phyloP scores from a whole-genome alignment of 2,329 filamentous ascomycete species.

The Colletotrichum orchidophilum region DNA sequence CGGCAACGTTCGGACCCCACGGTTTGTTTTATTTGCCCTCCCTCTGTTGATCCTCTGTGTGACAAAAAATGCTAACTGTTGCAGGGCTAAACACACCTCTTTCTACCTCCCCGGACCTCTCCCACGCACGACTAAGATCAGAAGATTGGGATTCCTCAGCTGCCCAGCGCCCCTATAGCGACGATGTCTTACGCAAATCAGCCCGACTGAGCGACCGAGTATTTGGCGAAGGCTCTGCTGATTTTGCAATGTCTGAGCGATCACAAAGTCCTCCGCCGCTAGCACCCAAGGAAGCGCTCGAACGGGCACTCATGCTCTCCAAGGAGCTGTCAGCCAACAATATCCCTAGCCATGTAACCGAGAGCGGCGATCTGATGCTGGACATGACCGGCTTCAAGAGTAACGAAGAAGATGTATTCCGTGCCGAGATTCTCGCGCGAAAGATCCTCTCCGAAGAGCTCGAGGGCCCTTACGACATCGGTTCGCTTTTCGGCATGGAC shows the following conservation, averaged over 20 bases:
- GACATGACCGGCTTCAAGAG: conserved; percentile 98
- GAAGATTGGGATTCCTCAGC: conserved; percentile 59
- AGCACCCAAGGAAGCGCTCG: conserved; percentile 77
- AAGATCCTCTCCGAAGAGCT: conserved; percentile 93
- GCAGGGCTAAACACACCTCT: conserved; percentile 62
- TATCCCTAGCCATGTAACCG: conserved; percentile 92
- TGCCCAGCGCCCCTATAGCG: conserved; percentile 59
- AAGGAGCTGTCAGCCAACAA: conserved; percentile 89
- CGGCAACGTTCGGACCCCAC: conserved; percentile 42
- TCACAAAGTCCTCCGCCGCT: conserved; percentile 83
- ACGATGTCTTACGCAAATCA: conserved; percentile 61
- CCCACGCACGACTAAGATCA: conserved; percentile 55
- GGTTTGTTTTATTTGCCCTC: conserved; percentile 37
- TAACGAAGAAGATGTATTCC: conserved; percentile 89
- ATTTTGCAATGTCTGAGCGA: conserved; percentile 60
- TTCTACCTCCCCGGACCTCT: conserved; percentile 62
- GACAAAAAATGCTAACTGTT: neutral
- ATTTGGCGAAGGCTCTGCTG: conserved; percentile 46
- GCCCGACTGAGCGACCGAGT: conserved; percentile 50
- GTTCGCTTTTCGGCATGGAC: conserved; percentile 92
- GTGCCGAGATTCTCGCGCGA: conserved; percentile 91
- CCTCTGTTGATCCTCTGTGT: neutral
- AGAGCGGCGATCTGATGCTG: conserved; percentile 93
- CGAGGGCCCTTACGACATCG: conserved; percentile 95
- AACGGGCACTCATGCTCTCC: conserved; percentile 84